A percentile compares a stretch with the other conserved stretches of the same genome.
Evolutionary conservation across 805 yeast genomes (phyloP).

Genomic region (Vanderwaltozyma yarrowii): DNA sequence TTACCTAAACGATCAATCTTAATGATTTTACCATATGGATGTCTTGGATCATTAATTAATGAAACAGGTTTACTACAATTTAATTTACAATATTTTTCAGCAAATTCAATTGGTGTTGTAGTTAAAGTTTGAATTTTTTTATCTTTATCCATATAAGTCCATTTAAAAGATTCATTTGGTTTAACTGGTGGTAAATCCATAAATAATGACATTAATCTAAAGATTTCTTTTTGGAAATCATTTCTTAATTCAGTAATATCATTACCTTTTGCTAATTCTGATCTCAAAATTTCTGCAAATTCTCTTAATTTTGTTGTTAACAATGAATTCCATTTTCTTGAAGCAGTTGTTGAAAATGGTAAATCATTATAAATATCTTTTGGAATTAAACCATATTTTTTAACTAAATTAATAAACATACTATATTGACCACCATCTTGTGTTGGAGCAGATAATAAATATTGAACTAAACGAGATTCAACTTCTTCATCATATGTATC

Average conservation of each 20-base stretch:
- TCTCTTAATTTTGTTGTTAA: slow-evolving; percentile 66
- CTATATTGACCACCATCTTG: slow-evolving; percentile 85
- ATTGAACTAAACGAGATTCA: slow-evolving; percentile 62
- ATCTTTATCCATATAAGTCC: slow-evolving; percentile 73
- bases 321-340: slow-evolving; percentile 45
- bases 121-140: slow-evolving; percentile 38
- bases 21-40: slow-evolving; percentile 50
- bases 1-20: slow-evolving; percentile 70
- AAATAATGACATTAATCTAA: slow-evolving; percentile 54
- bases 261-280: slow-evolving; percentile 26
- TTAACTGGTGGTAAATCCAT: slow-evolving; percentile 71
- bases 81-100: slow-evolving; percentile 41
- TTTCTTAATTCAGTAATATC: slow-evolving; percentile 34
- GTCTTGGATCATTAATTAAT: slow-evolving; percentile 74
- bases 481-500: slow-evolving; percentile 58
- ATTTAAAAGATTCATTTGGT: slow-evolving; percentile 52
- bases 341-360: slow-evolving; percentile 42
- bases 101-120: slow-evolving; percentile 59
- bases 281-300: slow-evolving; percentile 62
- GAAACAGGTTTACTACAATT: slow-evolving; percentile 49
- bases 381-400: slow-evolving; percentile 78
- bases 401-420: slow-evolving; percentile 66
- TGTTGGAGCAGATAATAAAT: slow-evolving; percentile 54
- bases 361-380: slow-evolving; percentile 63
- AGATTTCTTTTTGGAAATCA: slow-evolving; percentile 49